Conservation (phyloP, 495 filamentous ascomycete species). For the Bryoglossum gracile region DNA sequence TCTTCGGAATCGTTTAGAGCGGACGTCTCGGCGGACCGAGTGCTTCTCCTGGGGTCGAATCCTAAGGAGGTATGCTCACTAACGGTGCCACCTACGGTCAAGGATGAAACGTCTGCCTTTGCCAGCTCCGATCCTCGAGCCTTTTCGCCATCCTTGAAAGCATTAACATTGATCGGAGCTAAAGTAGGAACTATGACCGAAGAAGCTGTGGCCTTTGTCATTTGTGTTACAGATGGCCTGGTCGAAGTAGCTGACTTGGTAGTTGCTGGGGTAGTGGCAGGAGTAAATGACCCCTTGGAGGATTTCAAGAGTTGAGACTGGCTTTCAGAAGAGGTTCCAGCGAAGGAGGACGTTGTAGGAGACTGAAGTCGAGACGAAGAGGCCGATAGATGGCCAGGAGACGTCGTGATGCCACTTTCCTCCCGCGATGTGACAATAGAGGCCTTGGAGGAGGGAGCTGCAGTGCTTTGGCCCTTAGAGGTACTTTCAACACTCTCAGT, state of each 20-base stretch:
- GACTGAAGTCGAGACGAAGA: conserved; percentile 25
- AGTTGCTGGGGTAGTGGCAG: conserved; percentile 22
- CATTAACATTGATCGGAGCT: conserved; percentile 51
- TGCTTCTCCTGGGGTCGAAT: conserved; percentile 30
- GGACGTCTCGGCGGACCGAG: conserved; percentile 25
- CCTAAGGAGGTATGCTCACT: conserved; percentile 29
- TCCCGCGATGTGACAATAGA: conserved; percentile 19
- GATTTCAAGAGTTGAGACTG: conserved; percentile 21
- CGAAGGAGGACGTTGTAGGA: conserved; percentile 24
- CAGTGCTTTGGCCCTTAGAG: conserved; percentile 17
- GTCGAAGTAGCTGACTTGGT: conserved; percentile 22
- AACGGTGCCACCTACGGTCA: conserved; percentile 28
- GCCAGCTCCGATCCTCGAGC: conserved; percentile 9
- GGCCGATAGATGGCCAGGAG: conserved; percentile 25
- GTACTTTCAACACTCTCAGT: conserved; percentile 17
- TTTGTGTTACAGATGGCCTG: conserved; percentile 30
- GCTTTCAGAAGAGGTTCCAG: conserved; percentile 19
- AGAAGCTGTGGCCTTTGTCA: conserved; percentile 30
- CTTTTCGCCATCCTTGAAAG: conserved; percentile 39
- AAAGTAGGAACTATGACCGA: conserved; percentile 34
- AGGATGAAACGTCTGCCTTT: conserved; percentile 24
- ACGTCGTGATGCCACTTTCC: conserved; percentile 18
- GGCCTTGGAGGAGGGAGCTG: conserved; percentile 15
- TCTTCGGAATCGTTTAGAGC: conserved; percentile 31
- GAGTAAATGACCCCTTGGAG: conserved; percentile 22